Conservation (phyloP, 345 rosid genomes). For the Sisymbrium irio region DNA sequence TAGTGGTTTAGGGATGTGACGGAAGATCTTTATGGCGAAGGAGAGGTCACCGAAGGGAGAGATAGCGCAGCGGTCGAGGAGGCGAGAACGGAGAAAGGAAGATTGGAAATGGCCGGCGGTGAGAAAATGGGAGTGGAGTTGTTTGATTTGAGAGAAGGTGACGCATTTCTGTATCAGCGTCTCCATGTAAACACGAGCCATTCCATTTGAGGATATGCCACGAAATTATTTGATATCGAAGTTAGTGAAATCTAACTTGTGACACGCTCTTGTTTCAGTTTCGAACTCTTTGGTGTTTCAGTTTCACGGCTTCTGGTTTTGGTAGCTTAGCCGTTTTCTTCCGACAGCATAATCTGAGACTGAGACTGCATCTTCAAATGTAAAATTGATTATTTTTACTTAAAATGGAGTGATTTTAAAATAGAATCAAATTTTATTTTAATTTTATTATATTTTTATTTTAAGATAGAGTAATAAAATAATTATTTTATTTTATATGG, state of each 20-base stretch:
- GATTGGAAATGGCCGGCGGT: slow-evolving; percentile 51
- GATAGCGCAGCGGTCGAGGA: slow-evolving; percentile 73
- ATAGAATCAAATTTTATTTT: no score
- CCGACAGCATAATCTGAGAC: no score
- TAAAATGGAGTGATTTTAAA: no score
- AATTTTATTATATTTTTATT: no score
- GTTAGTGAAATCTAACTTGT: background rate
- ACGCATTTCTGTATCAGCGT: slow-evolving; percentile 44
- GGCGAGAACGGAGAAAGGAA: slow-evolving; percentile 56
- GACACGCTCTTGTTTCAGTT: background rate
- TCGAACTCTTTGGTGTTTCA: background rate
- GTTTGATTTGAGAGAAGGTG: slow-evolving; percentile 50
- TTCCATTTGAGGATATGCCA: slow-evolving; percentile 23
- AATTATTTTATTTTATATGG: no score
- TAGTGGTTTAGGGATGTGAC: slow-evolving; percentile 47
- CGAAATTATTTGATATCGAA: background rate
- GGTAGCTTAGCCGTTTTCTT: background rate
- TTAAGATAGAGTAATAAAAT: no score
- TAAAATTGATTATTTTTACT: no score
- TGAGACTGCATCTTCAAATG: no score
- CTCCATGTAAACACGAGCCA: slow-evolving; percentile 42
- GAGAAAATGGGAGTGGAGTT: slow-evolving; percentile 65
- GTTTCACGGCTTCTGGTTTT: background rate
- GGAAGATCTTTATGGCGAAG: slow-evolving; percentile 52
- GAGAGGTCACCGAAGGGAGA: slow-evolving; percentile 55